Evolutionary conservation across 129 eudicot genomes (phyloP).

Genomic region (Smallanthus sonchifolius): DNA sequence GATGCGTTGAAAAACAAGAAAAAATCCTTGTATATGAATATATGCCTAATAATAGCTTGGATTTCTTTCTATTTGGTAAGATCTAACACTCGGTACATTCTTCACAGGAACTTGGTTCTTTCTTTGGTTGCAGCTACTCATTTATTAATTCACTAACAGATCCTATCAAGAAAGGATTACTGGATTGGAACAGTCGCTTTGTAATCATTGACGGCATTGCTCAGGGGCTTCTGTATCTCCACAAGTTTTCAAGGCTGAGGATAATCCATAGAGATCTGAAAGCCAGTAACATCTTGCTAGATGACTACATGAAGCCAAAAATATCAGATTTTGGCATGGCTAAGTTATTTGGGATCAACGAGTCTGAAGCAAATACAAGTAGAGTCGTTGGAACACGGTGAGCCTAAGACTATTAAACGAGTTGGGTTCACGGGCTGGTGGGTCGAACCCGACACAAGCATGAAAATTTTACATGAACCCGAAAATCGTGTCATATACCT

Average conservation of each 20-base stretch:
- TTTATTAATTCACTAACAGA: conserved; percentile 10
- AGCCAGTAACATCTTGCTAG: conserved; percentile 35
- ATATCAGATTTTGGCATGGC: conserved; percentile 35
- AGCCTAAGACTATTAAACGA: not conserved
- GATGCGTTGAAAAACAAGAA: conserved; percentile 27
- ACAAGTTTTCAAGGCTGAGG: conserved; percentile 28
- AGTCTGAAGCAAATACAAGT: conserved; percentile 29
- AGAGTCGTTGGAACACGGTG: conserved; percentile 37
- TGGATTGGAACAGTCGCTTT: conserved; percentile 27
- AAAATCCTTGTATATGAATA: conserved; percentile 24
- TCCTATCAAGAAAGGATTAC: conserved; percentile 13
- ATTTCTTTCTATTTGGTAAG: conserved; percentile 30
- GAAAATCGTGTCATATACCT: too few relatives aligned
- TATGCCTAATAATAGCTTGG: conserved; percentile 32
- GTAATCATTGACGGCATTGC: conserved; percentile 31
- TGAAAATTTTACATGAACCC: too few relatives aligned
- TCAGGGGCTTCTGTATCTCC: conserved; percentile 36
- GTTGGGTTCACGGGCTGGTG: too few relatives aligned
- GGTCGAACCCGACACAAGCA: too few relatives aligned
- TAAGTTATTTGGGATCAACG: conserved; percentile 19
- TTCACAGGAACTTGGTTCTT: not conserved
- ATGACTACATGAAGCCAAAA: conserved; percentile 26
- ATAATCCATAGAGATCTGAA: conserved; percentile 34
- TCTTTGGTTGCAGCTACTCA: not conserved
- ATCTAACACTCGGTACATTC: not conserved